Percentiles rank a stretch among this genome's conserved stretches.
Evolutionary conservation across 2,329 filamentous ascomycete species (phyloP).

Genomic region (Delphinella strobiligena): DNA sequence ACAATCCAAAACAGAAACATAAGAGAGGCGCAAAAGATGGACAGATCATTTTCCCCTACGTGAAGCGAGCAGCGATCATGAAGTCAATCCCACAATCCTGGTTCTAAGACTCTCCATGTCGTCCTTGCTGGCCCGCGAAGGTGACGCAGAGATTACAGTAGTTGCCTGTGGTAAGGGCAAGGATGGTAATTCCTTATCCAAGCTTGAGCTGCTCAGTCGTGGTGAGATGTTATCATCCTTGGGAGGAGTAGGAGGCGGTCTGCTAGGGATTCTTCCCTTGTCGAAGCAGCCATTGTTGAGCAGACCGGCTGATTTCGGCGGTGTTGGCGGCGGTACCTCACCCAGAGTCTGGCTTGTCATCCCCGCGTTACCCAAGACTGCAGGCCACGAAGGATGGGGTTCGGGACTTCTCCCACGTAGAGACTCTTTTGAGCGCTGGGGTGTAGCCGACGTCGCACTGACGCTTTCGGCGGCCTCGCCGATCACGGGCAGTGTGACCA

Average conservation of each 20-base stretch:
- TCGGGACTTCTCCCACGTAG: slow-evolving; percentile 4
- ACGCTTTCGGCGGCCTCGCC: slow-evolving; percentile 76
- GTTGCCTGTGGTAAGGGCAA: slow-evolving; percentile 13
- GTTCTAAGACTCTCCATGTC: slow-evolving; percentile 10
- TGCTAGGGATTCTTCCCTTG: slow-evolving; percentile 12
- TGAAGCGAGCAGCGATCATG: too few relatives aligned
- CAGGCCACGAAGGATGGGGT: background rate
- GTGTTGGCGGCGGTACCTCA: slow-evolving; percentile 20
- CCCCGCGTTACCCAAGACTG: slow-evolving; percentile 15
- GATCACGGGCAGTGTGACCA: slow-evolving; percentile 64
- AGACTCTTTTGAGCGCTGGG: slow-evolving; percentile 14
- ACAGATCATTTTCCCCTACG: too few relatives aligned
- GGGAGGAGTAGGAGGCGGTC: slow-evolving; percentile 25
- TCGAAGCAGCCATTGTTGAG: slow-evolving; percentile 12
- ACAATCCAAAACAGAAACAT: too few relatives aligned
- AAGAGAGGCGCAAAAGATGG: too few relatives aligned
- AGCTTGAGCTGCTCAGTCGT: slow-evolving; percentile 1
- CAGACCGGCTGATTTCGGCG: slow-evolving; percentile 18
- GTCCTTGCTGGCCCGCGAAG: slow-evolving; percentile 11
- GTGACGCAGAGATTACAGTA: slow-evolving; percentile 13
- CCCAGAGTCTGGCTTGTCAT: slow-evolving; percentile 16
- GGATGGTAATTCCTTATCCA: slow-evolving; percentile 18
- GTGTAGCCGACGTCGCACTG: slow-evolving; percentile 34
- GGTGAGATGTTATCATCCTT: slow-evolving; percentile 20
- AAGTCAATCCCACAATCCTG: slow-evolving; percentile 1